Evolutionary conservation across 2,329 filamentous ascomycete species (phyloP).

Genomic region (Xylaria sp.): DNA sequence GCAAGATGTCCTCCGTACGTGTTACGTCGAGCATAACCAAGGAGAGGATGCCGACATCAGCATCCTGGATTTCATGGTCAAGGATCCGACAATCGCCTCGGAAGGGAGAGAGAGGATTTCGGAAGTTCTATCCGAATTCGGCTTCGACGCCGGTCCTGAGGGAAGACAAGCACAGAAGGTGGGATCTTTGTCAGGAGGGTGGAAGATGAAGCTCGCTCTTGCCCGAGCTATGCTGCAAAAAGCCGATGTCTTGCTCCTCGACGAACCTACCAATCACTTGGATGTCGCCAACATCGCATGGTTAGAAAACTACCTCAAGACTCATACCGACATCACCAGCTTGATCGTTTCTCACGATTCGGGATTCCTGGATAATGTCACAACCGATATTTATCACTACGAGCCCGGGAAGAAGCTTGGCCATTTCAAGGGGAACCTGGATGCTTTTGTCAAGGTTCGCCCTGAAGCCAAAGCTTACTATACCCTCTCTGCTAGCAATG

Average conservation of each 20-base stretch:
- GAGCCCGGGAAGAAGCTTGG: slow-evolving; percentile 92
- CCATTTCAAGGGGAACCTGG: slow-evolving; percentile 81
- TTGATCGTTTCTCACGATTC: slow-evolving; percentile 99
- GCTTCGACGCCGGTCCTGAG: slow-evolving; percentile 87
- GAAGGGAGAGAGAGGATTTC: slow-evolving; percentile 82
- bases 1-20: slow-evolving; percentile 89
- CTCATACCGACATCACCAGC: slow-evolving; percentile 94
- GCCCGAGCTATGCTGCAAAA: slow-evolving; percentile 95
- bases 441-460: slow-evolving; percentile 82
- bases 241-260: slow-evolving; percentile 93
- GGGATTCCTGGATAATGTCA: slow-evolving; percentile 93
- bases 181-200: slow-evolving; percentile 93
- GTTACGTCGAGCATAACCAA: slow-evolving; percentile 99
- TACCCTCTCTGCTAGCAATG: slow-evolving; percentile 82
- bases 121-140: slow-evolving; percentile 84
- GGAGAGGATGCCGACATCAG: slow-evolving; percentile 96
- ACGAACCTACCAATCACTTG: slow-evolving; percentile 98
- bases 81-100: slow-evolving; percentile 82
- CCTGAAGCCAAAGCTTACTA: slow-evolving; percentile 99
- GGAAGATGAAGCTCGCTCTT: slow-evolving; percentile 99
- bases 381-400: slow-evolving; percentile 99
- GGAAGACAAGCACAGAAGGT: slow-evolving; percentile 88
- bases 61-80: slow-evolving; percentile 89
- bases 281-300: slow-evolving; percentile 96
- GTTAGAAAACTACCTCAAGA: slow-evolving; percentile 93